These are phyloP conservation scores for Pleurotus salmoneostramineus DNA, from an alignment of 768 basidiomycete species.

Conservation along the genomic window DNA sequence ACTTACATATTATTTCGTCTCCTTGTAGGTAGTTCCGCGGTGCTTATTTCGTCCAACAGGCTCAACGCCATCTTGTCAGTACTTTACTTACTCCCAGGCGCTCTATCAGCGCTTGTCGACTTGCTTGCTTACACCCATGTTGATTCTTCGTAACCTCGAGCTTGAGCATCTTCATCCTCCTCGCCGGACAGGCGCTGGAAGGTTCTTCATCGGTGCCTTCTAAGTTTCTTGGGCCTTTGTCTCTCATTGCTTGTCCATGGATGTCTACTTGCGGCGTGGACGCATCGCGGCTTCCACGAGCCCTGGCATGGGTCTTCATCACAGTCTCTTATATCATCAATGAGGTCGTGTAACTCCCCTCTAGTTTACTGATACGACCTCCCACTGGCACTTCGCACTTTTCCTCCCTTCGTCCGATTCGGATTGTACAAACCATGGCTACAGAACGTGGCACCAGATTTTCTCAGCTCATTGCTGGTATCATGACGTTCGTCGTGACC, in stretches of 20 bases:
- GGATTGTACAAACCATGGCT: slow-evolving; percentile 13
- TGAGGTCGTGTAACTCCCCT: background rate
- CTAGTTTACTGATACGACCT: background rate
- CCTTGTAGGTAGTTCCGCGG: background rate
- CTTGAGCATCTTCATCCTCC: too few relatives aligned
- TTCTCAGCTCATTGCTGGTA: slow-evolving; percentile 17
- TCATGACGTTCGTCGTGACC: slow-evolving; percentile 18
- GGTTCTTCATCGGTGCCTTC: too few relatives aligned
- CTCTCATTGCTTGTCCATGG: background rate
- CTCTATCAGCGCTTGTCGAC: too few relatives aligned
- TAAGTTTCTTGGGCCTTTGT: too few relatives aligned
- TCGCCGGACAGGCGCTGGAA: too few relatives aligned
- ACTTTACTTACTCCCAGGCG: too few relatives aligned
- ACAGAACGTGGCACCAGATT: slow-evolving; percentile 4
- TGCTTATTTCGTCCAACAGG: too few relatives aligned
- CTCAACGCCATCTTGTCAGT: too few relatives aligned
- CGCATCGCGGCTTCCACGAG: background rate
- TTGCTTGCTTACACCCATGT: too few relatives aligned
- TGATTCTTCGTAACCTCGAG: too few relatives aligned
- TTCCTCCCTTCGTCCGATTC: slow-evolving; percentile 5
- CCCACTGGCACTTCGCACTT: background rate
- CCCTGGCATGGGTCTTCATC: background rate
- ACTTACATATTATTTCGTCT: background rate
- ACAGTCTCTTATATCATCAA: background rate
- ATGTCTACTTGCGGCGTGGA: background rate